Base-by-base conservation (phyloP, 768 basidiomycete genomes). In the Phylloporus sp. region DNA sequence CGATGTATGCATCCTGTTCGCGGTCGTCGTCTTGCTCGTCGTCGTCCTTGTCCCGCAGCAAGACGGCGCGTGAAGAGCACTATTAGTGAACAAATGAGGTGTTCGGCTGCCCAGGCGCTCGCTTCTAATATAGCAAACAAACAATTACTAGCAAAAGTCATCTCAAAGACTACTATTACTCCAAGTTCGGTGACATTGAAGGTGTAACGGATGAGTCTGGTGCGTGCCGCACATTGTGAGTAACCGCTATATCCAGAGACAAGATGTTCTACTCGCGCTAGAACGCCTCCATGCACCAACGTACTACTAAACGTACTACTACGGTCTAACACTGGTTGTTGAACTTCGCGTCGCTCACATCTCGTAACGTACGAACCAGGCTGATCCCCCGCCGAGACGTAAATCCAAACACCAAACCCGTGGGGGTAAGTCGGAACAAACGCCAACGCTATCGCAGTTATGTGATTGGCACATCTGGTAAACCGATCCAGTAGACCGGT, bases 371-470 rank as follows among this genome's bases (percentile, higher is more conserved):
- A 69, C 81, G 63, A 44, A 88, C 73, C 51, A 92, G 88, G 45
- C 84, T 81, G 31, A 89, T 56, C 5, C 76, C n/a, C 86, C 16
- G 90, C 85, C 29, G 89, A 63, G 36, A 80, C 71, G 62, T 93
- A 92, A 5, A 91, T 82, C 80, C 82, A 90, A 16, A 70, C 65
- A 6, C 77, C 74, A 41, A 32, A 35, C 34, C 16, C 11, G 34
- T n/a, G 16, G 16, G n/a, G 7, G 31, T n/a, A 35, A n/a, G 7
- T 35, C 34, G 8, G 34, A 18, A 31, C 10, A 31, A 27, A 32
- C 6, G 89, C 81, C 80, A 53, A 66, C 71, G 20, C 71, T 65
- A 16, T 79, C 60, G 65, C 92, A 94, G 68, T 93, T 91, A 76
- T 81, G 87, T 0, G 87, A 84, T 41, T n/a, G n/a, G 69, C 63